phyloP scores from a whole-genome alignment of 495 filamentous ascomycete genomes.

The Neurospora sp. region DNA sequence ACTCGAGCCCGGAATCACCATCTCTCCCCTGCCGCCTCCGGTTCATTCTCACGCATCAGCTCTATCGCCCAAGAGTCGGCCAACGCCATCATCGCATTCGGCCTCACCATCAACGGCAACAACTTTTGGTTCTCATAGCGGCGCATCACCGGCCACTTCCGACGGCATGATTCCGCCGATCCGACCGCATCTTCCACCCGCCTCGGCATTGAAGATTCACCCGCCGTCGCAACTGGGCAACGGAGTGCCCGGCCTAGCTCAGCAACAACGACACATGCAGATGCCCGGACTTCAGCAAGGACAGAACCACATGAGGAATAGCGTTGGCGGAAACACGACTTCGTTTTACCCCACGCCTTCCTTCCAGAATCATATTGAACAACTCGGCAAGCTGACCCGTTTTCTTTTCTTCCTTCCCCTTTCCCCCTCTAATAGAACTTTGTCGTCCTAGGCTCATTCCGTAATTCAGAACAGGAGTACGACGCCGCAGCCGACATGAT shows the following conservation, averaged over 20 bases:
- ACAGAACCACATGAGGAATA: slow-evolving; percentile 21
- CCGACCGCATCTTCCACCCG: slow-evolving; percentile 32
- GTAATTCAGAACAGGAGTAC: slow-evolving; percentile 95
- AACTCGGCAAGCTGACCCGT: slow-evolving; percentile 86
- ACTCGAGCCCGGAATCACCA: slow-evolving; percentile 48
- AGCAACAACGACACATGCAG: slow-evolving; percentile 29
- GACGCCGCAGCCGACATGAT: slow-evolving; percentile 92
- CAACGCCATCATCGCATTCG: slow-evolving; percentile 73
- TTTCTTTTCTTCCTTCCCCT: slow-evolving; percentile 37
- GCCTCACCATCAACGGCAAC: slow-evolving; percentile 70
- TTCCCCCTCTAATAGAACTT: slow-evolving; percentile 50
- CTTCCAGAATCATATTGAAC: slow-evolving; percentile 91
- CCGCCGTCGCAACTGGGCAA: slow-evolving; percentile 18
- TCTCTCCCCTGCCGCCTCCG: slow-evolving; percentile 41
- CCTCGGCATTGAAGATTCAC: slow-evolving; percentile 29
- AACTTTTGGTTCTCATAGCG: slow-evolving; percentile 60
- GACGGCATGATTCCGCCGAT: slow-evolving; percentile 38
- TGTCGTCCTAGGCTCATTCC: slow-evolving; percentile 75
- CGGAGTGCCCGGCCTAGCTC: slow-evolving; percentile 39
- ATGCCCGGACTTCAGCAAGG: slow-evolving; percentile 29
- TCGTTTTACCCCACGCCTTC: slow-evolving; percentile 66
- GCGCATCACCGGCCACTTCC: slow-evolving; percentile 54
- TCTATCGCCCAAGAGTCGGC: slow-evolving; percentile 53
- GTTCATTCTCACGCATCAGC: slow-evolving; percentile 39
- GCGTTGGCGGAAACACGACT: slow-evolving; percentile 21